Base-by-base conservation (phyloP, 371 early-diverging fungal species). In the Syncephalastrum sp. region DNA sequence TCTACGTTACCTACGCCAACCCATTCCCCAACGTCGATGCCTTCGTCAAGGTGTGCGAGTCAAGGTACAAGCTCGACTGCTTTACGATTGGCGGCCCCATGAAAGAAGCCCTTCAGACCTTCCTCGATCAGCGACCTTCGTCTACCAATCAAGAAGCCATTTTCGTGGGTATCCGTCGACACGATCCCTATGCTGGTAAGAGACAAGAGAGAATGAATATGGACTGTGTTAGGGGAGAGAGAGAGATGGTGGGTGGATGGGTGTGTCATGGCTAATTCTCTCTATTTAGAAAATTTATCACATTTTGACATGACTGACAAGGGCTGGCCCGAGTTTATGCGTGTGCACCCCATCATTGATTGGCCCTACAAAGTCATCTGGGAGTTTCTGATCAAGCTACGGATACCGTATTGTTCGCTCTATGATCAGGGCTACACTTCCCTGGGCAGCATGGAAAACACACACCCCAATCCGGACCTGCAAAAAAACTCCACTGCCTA, bases 381-480 rank as follows among this genome's bases (percentile, higher is more conserved):
- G 98, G 80, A 77, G 5, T 93, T 86, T 61, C 72, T 97, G 59
- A 67, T 70, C 16, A 54, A 58, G 21, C 68, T 89, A n/a, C 69
- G 76, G 21, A 84, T 96, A 42, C 91, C 88, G 25, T 96, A 96
- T 71, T 98, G 97, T 70, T 75, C 77, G 2, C 81, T 97, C 25
- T 98, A 98, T 66, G 94, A 97, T 63, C 60, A 83, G 63, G 97
- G 95, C 84, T 98, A 95, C 65, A 98, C 98, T n/a, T 96, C 96
- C 3, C 74, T 98, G 41, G 98, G 97, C 21, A 89, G 92, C 38
- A 84, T 82, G 51, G 82, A 87, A 51, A 89, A 92, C 56, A 98
- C 98, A 7, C 65, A 79, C 19, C 92, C 88, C 3, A 98, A 98
- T 70, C 97, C 96, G 47, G 70, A 74, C 53, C 54, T 84, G 41